These are phyloP conservation scores for Anthracocystis walkeri DNA, from an alignment of 1,284 basidiomycete species.

Conservation along the genomic window DNA sequence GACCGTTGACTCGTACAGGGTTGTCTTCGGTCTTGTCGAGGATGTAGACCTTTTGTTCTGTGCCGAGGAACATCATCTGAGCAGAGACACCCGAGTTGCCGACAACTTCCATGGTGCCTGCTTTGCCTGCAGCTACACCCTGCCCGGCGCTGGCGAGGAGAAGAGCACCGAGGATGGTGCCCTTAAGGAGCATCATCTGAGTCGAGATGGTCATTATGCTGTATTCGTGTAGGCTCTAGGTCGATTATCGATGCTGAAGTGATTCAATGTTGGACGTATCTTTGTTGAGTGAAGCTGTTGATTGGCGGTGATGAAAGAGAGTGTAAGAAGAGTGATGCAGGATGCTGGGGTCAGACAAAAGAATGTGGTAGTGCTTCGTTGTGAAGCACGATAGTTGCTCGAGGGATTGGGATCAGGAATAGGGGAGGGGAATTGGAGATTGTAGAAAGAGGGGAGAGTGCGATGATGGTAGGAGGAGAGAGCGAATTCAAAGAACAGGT, in stretches of 20 bases:
- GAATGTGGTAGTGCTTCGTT: conserved; percentile 1
- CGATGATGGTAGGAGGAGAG: neutral
- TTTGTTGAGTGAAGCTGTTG: neutral
- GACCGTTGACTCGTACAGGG: conserved; percentile 44
- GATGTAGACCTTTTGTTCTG: conserved; percentile 59
- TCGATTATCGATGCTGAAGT: neutral
- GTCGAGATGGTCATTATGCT: conserved; percentile 12
- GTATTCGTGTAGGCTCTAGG: neutral
- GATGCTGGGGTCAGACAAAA: neutral
- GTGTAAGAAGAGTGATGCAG: neutral
- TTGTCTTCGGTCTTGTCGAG: conserved; percentile 67
- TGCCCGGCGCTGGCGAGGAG: conserved; percentile 17
- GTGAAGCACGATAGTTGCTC: neutral
- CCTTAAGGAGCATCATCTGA: conserved; percentile 21
- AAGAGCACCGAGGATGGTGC: conserved; percentile 26
- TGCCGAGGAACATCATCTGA: conserved; percentile 65
- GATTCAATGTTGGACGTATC: neutral
- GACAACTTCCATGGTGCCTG: conserved; percentile 52
- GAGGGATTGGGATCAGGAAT: neutral
- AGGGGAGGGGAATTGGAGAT: neutral
- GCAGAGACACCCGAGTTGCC: conserved; percentile 61
- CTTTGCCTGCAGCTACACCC: conserved; percentile 30
- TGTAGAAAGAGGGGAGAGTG: neutral
- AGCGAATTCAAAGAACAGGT: neutral
- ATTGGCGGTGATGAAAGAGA: neutral